Base-by-base conservation (phyloP, 768 basidiomycete genomes). In the Leucocoprinus leucothites region DNA sequence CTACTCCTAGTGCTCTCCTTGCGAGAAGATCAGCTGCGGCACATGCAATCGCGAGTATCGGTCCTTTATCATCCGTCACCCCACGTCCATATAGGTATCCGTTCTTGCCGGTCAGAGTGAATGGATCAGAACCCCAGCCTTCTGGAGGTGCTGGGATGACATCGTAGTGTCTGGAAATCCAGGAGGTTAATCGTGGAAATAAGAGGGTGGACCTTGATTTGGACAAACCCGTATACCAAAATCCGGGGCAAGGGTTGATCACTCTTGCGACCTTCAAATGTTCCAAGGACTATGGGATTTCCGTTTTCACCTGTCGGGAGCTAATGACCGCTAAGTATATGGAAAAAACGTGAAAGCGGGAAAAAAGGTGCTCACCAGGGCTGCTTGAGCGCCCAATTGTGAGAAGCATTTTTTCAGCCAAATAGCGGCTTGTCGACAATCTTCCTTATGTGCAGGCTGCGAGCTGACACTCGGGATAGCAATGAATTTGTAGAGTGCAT, bases 41-140 rank as follows among this genome's bases (percentile, higher is more conserved):
- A 60, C 85, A 91, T 0, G 96, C 97, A 14, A 86, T 80, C 1
- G 95, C 94, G 57, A 98, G 79, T 44, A 97, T 87, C 0, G 97
- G 97, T 0, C 96, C 97, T 65, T 99, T 98, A 74, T 99, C 86
- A 63, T 99, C 97, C 1, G 91, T 89, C 1, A 91, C 88, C 3
- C 97, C 93, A 43, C 91, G 84, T 19, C 95, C 96, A 63, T 94
- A 94, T 0, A 95, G 73, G 64, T 90, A 94, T 0, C 94, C 94
- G 62, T 98, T 94, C 9, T 84, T 80, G 2, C 94, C 94, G 0
- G 81, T 81, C 58, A 98, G 71, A 6, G 72, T 76, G 72, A 93
- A 99, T 0, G 97, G 96, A 56, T 93, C 85, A 1, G 87, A 85
- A 19, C 78, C 71, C 96, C 96, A 98, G 11, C 86, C 82, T 5